These are phyloP conservation scores for Phlyctochytrium bullatum DNA, from an alignment of 192 early-diverging fungal species.

Conservation along the genomic window DNA sequence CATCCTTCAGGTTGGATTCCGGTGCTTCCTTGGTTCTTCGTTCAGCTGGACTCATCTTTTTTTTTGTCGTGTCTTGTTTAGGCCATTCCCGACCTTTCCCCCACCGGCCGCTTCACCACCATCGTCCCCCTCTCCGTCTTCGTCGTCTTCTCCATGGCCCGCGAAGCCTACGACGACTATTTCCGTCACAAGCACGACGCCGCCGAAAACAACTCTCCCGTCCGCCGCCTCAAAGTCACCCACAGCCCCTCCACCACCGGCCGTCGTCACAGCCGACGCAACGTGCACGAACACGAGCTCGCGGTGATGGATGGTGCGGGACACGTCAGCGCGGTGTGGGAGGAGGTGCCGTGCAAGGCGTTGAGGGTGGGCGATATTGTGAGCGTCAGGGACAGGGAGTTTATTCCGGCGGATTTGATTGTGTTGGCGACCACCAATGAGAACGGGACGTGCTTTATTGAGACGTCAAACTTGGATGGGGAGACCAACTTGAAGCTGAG, in stretches of 20 bases:
- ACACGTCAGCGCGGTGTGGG: constrained; percentile 8
- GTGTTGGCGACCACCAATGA: constrained; percentile 67
- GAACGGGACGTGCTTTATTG: constrained; percentile 79
- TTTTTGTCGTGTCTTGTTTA: constrained; percentile 6
- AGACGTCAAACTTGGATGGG: constrained; percentile 84
- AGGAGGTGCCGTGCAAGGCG: constrained; percentile 29
- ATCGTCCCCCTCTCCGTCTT: constrained; percentile 71
- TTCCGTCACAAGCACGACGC: constrained; percentile 33
- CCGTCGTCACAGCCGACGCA: not conserved
- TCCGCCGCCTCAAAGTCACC: constrained; percentile 14
- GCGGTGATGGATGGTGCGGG: not conserved
- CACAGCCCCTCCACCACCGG: not conserved
- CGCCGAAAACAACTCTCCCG: constrained; percentile 28
- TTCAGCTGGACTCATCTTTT: constrained; percentile 1
- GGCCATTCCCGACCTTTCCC: constrained; percentile 63
- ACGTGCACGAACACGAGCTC: not conserved
- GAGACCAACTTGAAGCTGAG: constrained; percentile 88
- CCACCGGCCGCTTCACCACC: constrained; percentile 78
- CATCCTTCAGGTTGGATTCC: constrained; percentile 68
- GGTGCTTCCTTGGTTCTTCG: no score
- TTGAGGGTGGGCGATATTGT: constrained; percentile 78
- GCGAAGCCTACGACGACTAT: constrained; percentile 49
- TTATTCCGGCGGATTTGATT: constrained; percentile 79
- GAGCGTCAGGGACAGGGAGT: constrained; percentile 71
- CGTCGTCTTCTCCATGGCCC: constrained; percentile 69